These are phyloP conservation scores for Phialophora chinensis DNA, from an alignment of 2,329 filamentous ascomycete species.

Conservation along the genomic window DNA sequence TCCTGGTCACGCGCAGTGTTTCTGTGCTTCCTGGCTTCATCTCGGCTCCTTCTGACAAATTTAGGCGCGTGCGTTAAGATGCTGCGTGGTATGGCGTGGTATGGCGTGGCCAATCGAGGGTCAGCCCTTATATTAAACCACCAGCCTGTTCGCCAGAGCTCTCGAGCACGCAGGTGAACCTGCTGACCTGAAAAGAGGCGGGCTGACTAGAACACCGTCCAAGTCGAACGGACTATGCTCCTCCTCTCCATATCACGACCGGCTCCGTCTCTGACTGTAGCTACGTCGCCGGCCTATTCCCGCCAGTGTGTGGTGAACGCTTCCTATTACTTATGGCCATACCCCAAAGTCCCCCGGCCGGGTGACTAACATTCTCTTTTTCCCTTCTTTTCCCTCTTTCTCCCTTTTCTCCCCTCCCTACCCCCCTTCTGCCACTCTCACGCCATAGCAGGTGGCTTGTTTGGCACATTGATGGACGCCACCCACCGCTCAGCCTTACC, in stretches of 20 bases:
- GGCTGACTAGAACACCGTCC: neutral
- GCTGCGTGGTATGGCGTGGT: neutral
- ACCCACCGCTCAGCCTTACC: slow-evolving; percentile 2
- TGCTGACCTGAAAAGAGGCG: slow-evolving; percentile 14
- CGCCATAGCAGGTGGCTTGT: neutral
- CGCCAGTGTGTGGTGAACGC: neutral
- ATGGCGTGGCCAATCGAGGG: slow-evolving; percentile 1
- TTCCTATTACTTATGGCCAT: neutral
- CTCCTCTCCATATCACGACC: neutral
- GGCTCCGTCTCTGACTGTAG: neutral
- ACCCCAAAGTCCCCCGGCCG: neutral
- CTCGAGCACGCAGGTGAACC: slow-evolving; percentile 4
- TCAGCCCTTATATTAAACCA: slow-evolving; percentile 4
- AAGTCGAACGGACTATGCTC: neutral
- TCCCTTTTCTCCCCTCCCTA: neutral
- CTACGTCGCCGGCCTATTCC: neutral
- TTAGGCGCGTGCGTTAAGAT: slow-evolving; percentile 14
- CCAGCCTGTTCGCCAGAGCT: slow-evolving; percentile 10
- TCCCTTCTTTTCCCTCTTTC: neutral
- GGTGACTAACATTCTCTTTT: neutral
- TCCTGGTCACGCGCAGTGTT: slow-evolving; percentile 9
- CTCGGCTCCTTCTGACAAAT: slow-evolving; percentile 10
- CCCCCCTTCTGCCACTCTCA: neutral
- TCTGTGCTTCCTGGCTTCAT: slow-evolving; percentile 8
- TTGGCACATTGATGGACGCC: neutral